A percentile compares a stretch with the other conserved stretches of the same genome.
Conservation (phyloP, 306 rosid genomes). For the Acmispon strigosus region DNA sequence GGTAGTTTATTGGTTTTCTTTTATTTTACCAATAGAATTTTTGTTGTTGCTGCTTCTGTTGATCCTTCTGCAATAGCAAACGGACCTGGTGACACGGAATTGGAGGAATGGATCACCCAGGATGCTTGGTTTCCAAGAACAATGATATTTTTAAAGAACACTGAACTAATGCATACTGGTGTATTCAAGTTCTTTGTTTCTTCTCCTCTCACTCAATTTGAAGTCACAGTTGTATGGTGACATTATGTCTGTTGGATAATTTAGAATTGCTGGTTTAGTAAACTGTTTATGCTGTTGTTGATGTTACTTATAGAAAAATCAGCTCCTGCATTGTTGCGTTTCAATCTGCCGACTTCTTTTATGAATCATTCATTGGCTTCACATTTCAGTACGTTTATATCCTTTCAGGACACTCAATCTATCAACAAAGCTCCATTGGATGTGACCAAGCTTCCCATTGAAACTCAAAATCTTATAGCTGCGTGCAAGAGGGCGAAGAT, state of each 20-base stretch:
- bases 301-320: slow-evolving; percentile 1
- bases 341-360: background rate
- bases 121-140: background rate
- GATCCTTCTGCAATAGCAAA: background rate
- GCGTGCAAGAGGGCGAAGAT: slow-evolving; percentile 74
- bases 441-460: slow-evolving; percentile 57
- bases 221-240: background rate
- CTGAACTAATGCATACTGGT: background rate
- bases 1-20: background rate
- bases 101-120: background rate
- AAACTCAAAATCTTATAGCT: slow-evolving; percentile 41
- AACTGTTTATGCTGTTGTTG: background rate
- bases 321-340: background rate
- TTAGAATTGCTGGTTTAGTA: background rate
- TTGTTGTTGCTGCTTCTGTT: background rate
- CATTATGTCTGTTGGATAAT: background rate
- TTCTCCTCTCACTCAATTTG: background rate
- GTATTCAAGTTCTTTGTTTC: background rate
- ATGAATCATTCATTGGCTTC: background rate
- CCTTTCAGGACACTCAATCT: slow-evolving; percentile 55
- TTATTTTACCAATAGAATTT: background rate
- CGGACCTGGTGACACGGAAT: background rate
- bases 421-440: slow-evolving; percentile 40
- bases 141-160: background rate
- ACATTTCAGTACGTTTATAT: slow-evolving; percentile 12